Conservation (phyloP, 805 yeast species). For the Cyberlindnera maclurae region DNA sequence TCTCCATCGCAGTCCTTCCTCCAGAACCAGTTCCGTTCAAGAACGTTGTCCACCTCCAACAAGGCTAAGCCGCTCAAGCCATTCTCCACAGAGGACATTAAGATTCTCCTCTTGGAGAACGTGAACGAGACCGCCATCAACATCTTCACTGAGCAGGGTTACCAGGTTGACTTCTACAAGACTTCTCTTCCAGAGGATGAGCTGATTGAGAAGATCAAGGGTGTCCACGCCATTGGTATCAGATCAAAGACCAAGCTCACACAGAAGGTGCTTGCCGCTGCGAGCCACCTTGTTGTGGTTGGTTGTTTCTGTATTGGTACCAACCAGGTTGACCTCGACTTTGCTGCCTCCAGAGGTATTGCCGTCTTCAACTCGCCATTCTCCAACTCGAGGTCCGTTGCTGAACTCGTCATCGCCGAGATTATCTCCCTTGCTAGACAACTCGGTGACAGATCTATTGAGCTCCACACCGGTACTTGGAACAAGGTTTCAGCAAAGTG, state of each 20-base stretch:
- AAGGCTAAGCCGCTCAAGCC: constrained; percentile 81
- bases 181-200: constrained; percentile 87
- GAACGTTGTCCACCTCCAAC: constrained; percentile 34
- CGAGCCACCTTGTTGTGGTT: constrained; percentile 80
- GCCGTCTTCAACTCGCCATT: constrained; percentile 98
- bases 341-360: constrained; percentile 87
- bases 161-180: constrained; percentile 93
- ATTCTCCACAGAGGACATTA: constrained; percentile 90
- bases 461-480: constrained; percentile 96
- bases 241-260: constrained; percentile 94
- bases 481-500: constrained; percentile 91
- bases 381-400: constrained; percentile 97
- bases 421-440: constrained; percentile 92
- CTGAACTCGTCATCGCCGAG: constrained; percentile 94
- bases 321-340: constrained; percentile 91
- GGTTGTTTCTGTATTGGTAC: constrained; percentile 99
- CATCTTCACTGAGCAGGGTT: constrained; percentile 83
- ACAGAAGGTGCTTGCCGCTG: constrained; percentile 70
- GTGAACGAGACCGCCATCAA: constrained; percentile 89
- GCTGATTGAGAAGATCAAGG: constrained; percentile 85
- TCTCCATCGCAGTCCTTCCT: constrained; percentile 74
- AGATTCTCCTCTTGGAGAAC: constrained; percentile 84
- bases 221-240: constrained; percentile 95
- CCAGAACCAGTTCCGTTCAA: constrained; percentile 37
- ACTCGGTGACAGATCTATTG: constrained; percentile 92